Evolutionary conservation across 2,329 filamentous ascomycete species (phyloP).

Genomic region (Fusarium duplospermum): DNA sequence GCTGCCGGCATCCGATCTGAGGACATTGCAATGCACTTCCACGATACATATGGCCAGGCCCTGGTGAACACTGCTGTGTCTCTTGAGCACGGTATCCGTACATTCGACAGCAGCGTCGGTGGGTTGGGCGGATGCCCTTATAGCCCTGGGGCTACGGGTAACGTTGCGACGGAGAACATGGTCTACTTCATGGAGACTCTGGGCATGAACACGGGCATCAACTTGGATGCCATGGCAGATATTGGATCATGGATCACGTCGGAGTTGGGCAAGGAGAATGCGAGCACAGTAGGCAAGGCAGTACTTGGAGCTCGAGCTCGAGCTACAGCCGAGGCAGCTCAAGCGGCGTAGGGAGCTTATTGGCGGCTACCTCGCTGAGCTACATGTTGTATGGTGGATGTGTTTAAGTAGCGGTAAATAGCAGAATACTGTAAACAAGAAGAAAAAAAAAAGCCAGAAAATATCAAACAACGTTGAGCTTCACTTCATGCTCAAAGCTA

Average conservation of each 20-base stretch:
- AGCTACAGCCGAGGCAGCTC: constrained; percentile 39
- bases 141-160: constrained; percentile 86
- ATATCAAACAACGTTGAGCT: not conserved
- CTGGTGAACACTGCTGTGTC: constrained; percentile 84
- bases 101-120: constrained; percentile 83
- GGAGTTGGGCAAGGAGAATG: constrained; percentile 71
- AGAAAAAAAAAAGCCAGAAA: not conserved
- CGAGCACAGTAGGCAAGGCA: constrained; percentile 75
- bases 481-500: not conserved
- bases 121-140: constrained; percentile 89
- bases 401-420: not conserved
- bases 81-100: constrained; percentile 80
- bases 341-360: constrained; percentile 25
- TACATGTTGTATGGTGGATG: not conserved
- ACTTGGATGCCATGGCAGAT: constrained; percentile 73
- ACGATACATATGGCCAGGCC: constrained; percentile 89
- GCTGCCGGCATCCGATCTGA: constrained; percentile 75
- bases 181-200: constrained; percentile 81
- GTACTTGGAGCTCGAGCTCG: constrained; percentile 63
- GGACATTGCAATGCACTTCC: constrained; percentile 85
- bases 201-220: constrained; percentile 79
- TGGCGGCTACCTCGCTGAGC: not conserved
- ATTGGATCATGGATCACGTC: constrained; percentile 79
- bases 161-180: constrained; percentile 86
- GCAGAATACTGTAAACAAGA: not conserved